Conservation (phyloP, 176 grass and related monocot species). For the Zea luxurians region DNA sequence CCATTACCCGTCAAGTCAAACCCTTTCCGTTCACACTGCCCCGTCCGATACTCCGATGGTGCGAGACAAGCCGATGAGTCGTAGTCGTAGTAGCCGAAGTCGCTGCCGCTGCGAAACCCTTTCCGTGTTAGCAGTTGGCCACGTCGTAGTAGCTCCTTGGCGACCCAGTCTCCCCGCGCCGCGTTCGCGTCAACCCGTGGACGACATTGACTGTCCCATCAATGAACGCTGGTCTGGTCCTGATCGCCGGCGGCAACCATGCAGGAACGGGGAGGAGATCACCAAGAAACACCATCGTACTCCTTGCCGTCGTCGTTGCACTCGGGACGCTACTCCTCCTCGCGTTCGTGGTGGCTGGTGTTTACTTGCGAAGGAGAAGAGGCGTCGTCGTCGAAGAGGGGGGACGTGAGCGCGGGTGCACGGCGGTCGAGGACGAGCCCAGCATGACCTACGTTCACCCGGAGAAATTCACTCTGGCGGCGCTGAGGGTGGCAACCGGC, state of each 20-base stretch:
- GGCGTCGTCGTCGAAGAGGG: not conserved
- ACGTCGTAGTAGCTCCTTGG: no score
- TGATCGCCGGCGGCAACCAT: not conserved
- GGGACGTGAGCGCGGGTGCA: no score
- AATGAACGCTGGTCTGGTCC: not conserved
- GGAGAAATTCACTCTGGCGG: conserved; percentile 37
- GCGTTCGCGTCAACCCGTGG: no score
- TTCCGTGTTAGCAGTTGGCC: no score
- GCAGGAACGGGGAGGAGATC: not conserved
- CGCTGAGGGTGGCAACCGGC: conserved; percentile 40
- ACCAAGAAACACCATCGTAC: not conserved
- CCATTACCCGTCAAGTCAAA: not conserved
- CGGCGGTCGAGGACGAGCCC: not conserved
- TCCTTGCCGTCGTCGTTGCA: conserved; percentile 18
- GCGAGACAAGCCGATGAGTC: no score
- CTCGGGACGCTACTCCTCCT: conserved; percentile 17
- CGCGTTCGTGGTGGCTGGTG: conserved; percentile 4
- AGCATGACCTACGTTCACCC: not conserved
- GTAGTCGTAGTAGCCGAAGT: no score
- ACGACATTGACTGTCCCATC: not conserved
- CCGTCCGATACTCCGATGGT: no score
- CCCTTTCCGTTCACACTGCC: no score
- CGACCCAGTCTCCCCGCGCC: no score
- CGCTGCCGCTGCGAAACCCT: no score
- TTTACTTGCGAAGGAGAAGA: conserved; percentile 17